Percentiles rank a stretch among this genome's conserved stretches.
These are phyloP conservation scores for Saccharomycopsis crataegensis DNA, from an alignment of 1,139 yeast species.

Conservation along the genomic window DNA sequence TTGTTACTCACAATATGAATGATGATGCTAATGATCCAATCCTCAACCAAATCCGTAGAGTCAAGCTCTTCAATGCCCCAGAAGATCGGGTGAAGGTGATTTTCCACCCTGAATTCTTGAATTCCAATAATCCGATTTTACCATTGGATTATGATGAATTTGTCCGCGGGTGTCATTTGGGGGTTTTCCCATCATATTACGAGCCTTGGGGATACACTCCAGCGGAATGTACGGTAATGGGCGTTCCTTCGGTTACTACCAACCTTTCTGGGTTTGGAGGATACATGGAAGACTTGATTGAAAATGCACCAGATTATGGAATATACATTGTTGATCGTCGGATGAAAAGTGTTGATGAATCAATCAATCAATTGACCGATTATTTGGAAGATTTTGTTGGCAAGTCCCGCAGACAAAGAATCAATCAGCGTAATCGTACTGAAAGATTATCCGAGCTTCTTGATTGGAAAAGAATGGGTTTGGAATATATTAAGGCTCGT, in stretches of 20 bases:
- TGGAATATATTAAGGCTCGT: constrained; percentile 92
- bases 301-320: constrained; percentile 91
- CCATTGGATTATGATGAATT: constrained; percentile 95
- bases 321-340: constrained; percentile 95
- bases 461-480: constrained; percentile 98
- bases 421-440: constrained; percentile 95
- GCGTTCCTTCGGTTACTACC: constrained; percentile 97
- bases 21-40: constrained; percentile 91
- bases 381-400: constrained; percentile 84
- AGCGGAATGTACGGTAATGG: constrained; percentile 99
- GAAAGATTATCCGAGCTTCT: constrained; percentile 87
- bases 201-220: constrained; percentile 99
- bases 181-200: constrained; percentile 96
- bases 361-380: constrained; percentile 82
- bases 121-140: constrained; percentile 89
- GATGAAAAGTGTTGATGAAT: constrained; percentile 87
- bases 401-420: constrained; percentile 93
- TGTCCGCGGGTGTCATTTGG: constrained; percentile 96
- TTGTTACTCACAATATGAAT: constrained; percentile 96
- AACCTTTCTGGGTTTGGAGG: constrained; percentile 97
- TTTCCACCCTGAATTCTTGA: constrained; percentile 95
- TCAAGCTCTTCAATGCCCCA: constrained; percentile 81
- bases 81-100: constrained; percentile 90
- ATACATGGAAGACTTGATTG: constrained; percentile 96
- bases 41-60: constrained; percentile 85